Evolutionary conservation across 1,284 basidiomycete genomes (phyloP), one percentile per base, ranked within the genome.

Genomic region (Apiotrichum veenhuisii): DNA sequence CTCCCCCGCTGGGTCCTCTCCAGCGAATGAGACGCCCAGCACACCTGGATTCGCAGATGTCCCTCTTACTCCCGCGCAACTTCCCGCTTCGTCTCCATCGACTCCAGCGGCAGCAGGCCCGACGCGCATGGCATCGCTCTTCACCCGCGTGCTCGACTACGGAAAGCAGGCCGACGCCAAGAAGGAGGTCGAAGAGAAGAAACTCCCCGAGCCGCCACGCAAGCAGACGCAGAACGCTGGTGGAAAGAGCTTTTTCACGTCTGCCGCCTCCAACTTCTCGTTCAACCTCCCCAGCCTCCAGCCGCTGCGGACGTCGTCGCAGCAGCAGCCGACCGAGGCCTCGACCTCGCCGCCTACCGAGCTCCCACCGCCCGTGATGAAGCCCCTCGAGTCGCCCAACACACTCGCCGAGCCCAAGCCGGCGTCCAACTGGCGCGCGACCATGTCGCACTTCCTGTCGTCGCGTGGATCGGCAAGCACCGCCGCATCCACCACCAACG

Each of bases 381-480:
- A 41, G 40, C 20, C 40, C 12, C 12, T 36, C 8, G 40, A 41
- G 20, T 41, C 45, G n/a, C 27, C 26, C 18, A 34, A 18, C 27
- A 34, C 25, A 1, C 46, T 48, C 33, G 10, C 26, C 10, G 46
- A 48, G 46, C 46, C 46, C 11, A 48, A 37, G 34, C 26, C 46
- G 1, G 46, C 23, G 47, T 38, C 57, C 54, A 37, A 42, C 48
- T 58, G 73, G 73, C 57, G 66, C 30, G 64, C 69, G 3, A 70
- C 71, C 27, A 65, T 75, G 65, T 59, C 64, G 18, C 67, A 65
- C 40, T 63, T 71, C 27, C 60, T 68, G 18, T 55, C 58, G 14
- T 46, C 49, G 25, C 49, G 49, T 33, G 33, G 27, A 10, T 34
- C n/a, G 8, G 30, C 46, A 9, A 20, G 27, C 11, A 46, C 25